Conservation (phyloP, 148 eudicot species). For the Fagopyrum tataricum region DNA sequence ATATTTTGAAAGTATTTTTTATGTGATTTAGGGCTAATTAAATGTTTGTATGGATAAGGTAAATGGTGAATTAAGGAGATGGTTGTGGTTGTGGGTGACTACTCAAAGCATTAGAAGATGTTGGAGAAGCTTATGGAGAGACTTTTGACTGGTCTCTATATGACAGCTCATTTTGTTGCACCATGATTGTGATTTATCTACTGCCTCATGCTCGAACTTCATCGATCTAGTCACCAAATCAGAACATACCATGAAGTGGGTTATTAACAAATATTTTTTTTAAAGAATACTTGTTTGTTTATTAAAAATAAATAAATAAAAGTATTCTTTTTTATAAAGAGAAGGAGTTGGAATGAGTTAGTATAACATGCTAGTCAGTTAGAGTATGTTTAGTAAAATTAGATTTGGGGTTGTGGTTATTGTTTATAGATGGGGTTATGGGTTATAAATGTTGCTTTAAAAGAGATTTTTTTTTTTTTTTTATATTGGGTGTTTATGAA, state of each 20-base stretch:
- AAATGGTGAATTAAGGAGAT: not conserved
- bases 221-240: not conserved
- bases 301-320: too few relatives aligned
- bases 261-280: not conserved
- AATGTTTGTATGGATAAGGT: not conserved
- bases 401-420: too few relatives aligned
- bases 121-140: conserved; percentile 8
- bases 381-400: too few relatives aligned
- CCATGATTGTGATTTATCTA: conserved; percentile 11
- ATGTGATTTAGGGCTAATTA: not conserved
- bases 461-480: too few relatives aligned
- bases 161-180: not conserved
- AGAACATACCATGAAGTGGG: not conserved
- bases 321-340: too few relatives aligned
- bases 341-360: too few relatives aligned
- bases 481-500: too few relatives aligned
- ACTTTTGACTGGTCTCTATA: conserved; percentile 4
- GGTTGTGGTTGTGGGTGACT: not conserved
- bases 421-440: too few relatives aligned
- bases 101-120: conserved; percentile 5
- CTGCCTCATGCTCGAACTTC: not conserved
- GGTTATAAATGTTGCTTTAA: too few relatives aligned
- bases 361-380: too few relatives aligned
- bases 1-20: not conserved
- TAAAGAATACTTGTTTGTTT: not conserved